Base-by-base conservation (phyloP, 108 stramenopile genomes). In the Licmophora abbreviata region DNA sequence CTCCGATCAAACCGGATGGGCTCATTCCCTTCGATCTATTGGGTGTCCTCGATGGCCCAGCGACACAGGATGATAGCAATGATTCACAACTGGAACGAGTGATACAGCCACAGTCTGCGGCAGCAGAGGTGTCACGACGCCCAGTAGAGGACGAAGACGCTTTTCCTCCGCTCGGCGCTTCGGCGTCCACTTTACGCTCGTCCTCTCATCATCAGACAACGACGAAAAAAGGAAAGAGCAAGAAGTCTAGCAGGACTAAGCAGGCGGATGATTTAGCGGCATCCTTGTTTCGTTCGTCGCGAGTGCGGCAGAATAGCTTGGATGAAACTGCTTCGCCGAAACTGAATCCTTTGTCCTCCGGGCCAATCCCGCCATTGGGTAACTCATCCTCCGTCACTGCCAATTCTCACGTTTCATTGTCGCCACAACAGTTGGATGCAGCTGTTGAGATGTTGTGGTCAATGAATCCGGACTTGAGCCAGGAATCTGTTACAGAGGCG, bases 401-500 rank as follows among this genome's bases (percentile, higher is more conserved):
- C 44, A 50, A 67, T 17, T 24, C 21, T 23, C 15, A 53, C 47
- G 18, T 59, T 27, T 45, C 58, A 37, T 59, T 45, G 34, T 57
- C 32, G 31, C 54, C 59, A 18, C 59, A 73, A 29, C 73, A 79
- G 37, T 45, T 73, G 21, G 48, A 62, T 60, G 73, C 77, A 2
- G 77, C 77, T 18, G 60, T 66, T 9, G 76, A 85, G 29, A 74
- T 85, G 53, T 66, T 85, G 24, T 46, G 78, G 1, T 65, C 74
- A 15, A 77, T 85, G 77, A 81, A 86, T 49, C 47, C 34, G 12
- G 66, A 77, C 6, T 28, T 86, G 24, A 43, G 66, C 23, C 57
- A 77, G 29, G 74, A 73, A 24, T 78, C 85, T 15, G 81, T 79
- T 4, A 22, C 34, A 15, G 61, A 73, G 20, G 81, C 81, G 0